phyloP scores from a whole-genome alignment of 2,329 filamentous ascomycete species.

The Venturia nashicola region DNA sequence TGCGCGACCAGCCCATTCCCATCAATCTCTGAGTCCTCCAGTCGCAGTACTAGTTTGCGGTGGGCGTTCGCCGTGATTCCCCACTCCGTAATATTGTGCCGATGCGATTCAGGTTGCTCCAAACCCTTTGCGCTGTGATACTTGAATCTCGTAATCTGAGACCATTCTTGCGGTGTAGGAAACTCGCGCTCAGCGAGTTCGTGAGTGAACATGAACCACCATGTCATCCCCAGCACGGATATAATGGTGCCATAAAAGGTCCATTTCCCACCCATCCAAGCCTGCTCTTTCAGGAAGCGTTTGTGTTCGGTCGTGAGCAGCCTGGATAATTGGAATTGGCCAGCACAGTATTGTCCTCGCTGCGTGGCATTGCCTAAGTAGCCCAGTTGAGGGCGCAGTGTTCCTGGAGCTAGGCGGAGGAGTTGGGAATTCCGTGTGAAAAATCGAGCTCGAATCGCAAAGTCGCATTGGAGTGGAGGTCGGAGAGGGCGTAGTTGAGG shows the following conservation, averaged over 20 bases:
- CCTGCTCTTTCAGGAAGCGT: constrained; percentile 56
- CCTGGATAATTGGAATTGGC: constrained; percentile 46
- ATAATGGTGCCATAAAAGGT: constrained; percentile 52
- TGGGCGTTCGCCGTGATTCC: constrained; percentile 49
- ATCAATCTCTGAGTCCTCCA: constrained; percentile 59
- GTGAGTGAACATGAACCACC: constrained; percentile 51
- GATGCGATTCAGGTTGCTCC: constrained; percentile 43
- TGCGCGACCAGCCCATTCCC: constrained; percentile 52
- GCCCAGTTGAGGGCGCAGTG: constrained; percentile 46
- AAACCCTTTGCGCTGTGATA: constrained; percentile 53
- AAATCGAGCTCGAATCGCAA: constrained; percentile 26
- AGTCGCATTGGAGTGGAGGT: constrained; percentile 1
- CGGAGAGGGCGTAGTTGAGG: not conserved
- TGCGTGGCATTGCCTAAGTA: constrained; percentile 49
- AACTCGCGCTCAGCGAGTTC: constrained; percentile 63
- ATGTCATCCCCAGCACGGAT: constrained; percentile 39
- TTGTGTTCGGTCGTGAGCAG: constrained; percentile 70
- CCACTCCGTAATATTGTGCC: constrained; percentile 53
- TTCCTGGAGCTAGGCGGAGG: constrained; percentile 33
- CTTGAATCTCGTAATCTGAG: constrained; percentile 53
- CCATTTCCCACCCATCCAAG: constrained; percentile 57
- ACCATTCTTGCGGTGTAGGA: constrained; percentile 77
- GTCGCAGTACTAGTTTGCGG: constrained; percentile 45
- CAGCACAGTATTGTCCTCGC: constrained; percentile 13
- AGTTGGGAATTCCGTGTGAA: constrained; percentile 48